phyloP scores from a whole-genome alignment of 2,329 filamentous ascomycete species.

The Botrytis elliptica region DNA sequence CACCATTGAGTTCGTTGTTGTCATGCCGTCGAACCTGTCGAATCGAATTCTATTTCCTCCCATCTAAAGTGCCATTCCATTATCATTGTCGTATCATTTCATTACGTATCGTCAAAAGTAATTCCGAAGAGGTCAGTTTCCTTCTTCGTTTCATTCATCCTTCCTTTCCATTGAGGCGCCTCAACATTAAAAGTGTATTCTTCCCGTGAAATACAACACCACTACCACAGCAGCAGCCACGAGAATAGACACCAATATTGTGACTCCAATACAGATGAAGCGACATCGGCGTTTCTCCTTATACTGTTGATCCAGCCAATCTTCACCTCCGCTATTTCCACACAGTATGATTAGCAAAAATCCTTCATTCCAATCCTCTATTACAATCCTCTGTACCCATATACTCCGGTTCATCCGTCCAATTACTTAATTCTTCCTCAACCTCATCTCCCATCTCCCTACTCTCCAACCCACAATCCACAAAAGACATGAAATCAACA shows the following conservation, averaged over 20 bases:
- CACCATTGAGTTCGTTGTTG: background rate
- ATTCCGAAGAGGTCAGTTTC: background rate
- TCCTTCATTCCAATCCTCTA: background rate
- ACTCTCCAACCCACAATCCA: too few species aligned
- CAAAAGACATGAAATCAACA: background rate
- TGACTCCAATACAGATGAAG: conserved; percentile 31
- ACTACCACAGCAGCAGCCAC: conserved; percentile 32
- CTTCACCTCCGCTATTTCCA: conserved; percentile 30
- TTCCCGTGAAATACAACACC: conserved; percentile 34
- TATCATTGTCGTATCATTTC: conserved; percentile 17
- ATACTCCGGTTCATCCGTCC: conserved; percentile 26
- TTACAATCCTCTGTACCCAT: background rate
- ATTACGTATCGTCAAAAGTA: conserved; percentile 11
- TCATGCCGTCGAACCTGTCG: background rate
- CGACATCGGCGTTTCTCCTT: conserved; percentile 36
- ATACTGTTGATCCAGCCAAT: conserved; percentile 39
- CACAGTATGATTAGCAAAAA: conserved; percentile 6
- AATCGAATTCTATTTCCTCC: background rate
- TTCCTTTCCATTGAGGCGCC: background rate
- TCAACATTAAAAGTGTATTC: conserved; percentile 11
- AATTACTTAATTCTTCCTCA: background rate
- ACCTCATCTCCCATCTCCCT: background rate
- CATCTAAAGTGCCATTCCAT: conserved; percentile 10
- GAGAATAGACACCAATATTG: conserved; percentile 29
- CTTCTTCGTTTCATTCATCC: background rate